Conservation (phyloP, 2,329 filamentous ascomycete genomes). For the Cladosporium sp. region DNA sequence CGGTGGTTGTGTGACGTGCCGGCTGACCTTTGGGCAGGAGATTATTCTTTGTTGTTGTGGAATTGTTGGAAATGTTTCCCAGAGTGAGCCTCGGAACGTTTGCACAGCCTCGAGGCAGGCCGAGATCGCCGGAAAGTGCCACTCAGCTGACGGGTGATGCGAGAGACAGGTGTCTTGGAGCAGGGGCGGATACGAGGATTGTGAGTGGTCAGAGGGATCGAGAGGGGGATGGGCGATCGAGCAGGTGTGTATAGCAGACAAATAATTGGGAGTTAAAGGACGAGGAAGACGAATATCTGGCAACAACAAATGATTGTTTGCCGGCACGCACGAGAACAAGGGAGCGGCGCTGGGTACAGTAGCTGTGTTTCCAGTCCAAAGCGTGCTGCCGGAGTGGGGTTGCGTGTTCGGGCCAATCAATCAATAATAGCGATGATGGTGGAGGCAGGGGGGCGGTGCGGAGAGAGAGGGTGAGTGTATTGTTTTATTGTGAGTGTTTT, state of each 20-base stretch:
- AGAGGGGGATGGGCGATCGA: not conserved
- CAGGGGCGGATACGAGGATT: not conserved
- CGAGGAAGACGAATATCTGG: conserved; percentile 8
- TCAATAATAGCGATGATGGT: not conserved
- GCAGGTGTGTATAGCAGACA: not conserved
- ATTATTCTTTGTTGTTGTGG: conserved; percentile 19
- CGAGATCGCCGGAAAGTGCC: conserved; percentile 19
- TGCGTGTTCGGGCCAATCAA: not conserved
- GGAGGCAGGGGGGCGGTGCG: conserved; percentile 4
- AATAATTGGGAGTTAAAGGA: not conserved
- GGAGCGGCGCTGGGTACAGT: not conserved
- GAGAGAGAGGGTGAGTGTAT: conserved; percentile 1
- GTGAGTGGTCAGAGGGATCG: conserved; percentile 1
- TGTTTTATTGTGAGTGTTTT: not conserved
- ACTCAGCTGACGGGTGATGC: conserved; percentile 13
- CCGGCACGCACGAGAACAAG: conserved; percentile 3
- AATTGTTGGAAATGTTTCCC: conserved; percentile 20
- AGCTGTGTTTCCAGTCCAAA: conserved; percentile 1
- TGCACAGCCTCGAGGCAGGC: conserved; percentile 16
- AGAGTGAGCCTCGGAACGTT: conserved; percentile 19
- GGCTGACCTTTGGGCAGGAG: conserved; percentile 14
- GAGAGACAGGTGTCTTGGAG: conserved; percentile 14
- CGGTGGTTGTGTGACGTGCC: conserved; percentile 3
- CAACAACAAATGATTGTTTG: conserved; percentile 17
- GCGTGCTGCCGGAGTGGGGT: not conserved